phyloP scores from a whole-genome alignment of 345 rosid genomes.

The Laguncularia racemosa region DNA sequence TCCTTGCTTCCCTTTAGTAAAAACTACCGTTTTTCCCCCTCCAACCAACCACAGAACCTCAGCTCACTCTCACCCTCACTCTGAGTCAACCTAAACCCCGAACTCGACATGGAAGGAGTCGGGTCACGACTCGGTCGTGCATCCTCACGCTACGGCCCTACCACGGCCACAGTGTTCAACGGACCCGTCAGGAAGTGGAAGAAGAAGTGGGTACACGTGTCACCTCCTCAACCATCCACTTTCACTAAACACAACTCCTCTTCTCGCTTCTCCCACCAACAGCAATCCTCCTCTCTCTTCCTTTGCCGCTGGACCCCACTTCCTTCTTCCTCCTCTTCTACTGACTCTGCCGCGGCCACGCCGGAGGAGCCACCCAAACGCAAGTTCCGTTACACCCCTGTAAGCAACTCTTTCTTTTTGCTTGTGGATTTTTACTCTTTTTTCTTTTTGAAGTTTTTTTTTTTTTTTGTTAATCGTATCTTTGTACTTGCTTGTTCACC shows the following conservation, averaged over 20 bases:
- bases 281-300: conserved; percentile 44
- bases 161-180: conserved; percentile 61
- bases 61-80: no score
- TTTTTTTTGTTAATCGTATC: no score
- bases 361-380: conserved; percentile 62
- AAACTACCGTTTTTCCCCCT: no score
- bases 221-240: conserved; percentile 18
- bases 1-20: no score
- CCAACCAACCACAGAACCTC: no score
- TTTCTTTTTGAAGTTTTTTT: no score
- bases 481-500: no score
- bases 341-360: conserved; percentile 27
- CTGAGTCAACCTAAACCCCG: no score
- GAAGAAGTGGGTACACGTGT: conserved; percentile 95
- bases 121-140: conserved; percentile 85
- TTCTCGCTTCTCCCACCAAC: conserved; percentile 13
- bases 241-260: conserved; percentile 24
- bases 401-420: conserved; percentile 14
- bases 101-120: conserved; percentile 57
- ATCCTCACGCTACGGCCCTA: conserved; percentile 68
- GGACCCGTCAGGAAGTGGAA: conserved; percentile 97
- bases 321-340: conserved; percentile 23
- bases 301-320: conserved; percentile 97
- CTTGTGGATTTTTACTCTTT: no score
- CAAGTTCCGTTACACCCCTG: conserved; percentile 86